These are phyloP conservation scores for Termitomyces sp. DNA, from an alignment of 768 basidiomycete species.

Conservation along the genomic window DNA sequence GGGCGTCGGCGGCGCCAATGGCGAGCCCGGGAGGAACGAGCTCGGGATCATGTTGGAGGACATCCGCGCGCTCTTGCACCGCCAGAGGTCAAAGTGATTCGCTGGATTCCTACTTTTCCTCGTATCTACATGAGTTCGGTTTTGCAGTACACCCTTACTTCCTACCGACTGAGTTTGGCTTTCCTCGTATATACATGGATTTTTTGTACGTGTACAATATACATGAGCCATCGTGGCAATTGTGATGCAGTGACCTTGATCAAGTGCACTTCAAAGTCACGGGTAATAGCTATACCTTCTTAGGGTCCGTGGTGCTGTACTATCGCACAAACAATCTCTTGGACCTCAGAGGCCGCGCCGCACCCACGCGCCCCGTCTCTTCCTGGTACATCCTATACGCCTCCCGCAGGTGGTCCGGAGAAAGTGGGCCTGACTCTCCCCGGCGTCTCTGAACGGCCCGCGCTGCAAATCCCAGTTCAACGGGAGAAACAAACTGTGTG, in stretches of 20 bases:
- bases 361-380: slow-evolving; percentile 77
- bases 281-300: too few relatives aligned
- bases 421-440: slow-evolving; percentile 71
- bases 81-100: slow-evolving; percentile 12
- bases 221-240: too few relatives aligned
- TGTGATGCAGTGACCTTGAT: too few relatives aligned
- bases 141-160: too few relatives aligned
- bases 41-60: slow-evolving; percentile 55
- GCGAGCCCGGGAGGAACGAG: slow-evolving; percentile 39
- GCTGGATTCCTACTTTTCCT: too few relatives aligned
- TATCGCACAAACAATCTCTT: slow-evolving; percentile 73
- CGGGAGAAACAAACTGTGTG: too few relatives aligned
- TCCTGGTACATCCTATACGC: slow-evolving; percentile 81
- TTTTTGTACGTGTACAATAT: too few relatives aligned
- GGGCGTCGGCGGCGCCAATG: slow-evolving; percentile 50
- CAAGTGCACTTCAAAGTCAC: too few relatives aligned
- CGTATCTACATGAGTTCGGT: too few relatives aligned
- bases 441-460: slow-evolving; percentile 69
- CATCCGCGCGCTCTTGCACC: slow-evolving; percentile 43
- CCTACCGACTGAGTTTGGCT: too few relatives aligned
- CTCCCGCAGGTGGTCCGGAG: slow-evolving; percentile 86
- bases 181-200: too few relatives aligned
- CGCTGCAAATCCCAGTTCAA: slow-evolving; percentile 33
- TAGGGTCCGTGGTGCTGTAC: too few relatives aligned
- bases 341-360: slow-evolving; percentile 61